A percentile compares a stretch with the other conserved stretches of the same genome.
Conservation (phyloP, 2,329 filamentous ascomycete genomes). For the Colletotrichum horii region DNA sequence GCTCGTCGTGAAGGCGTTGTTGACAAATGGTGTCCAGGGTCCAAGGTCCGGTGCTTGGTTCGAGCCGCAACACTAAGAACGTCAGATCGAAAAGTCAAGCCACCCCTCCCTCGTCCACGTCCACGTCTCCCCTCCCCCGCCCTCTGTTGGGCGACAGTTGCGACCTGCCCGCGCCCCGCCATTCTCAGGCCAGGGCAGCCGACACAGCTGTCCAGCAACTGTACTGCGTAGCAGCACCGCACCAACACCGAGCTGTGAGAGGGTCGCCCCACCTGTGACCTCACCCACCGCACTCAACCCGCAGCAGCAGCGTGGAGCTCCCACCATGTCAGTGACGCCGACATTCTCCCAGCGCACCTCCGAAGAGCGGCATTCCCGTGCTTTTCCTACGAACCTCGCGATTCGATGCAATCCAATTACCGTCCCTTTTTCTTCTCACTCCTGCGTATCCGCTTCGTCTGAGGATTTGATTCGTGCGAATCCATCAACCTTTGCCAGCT, state of each 20-base stretch:
- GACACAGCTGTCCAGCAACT: background rate
- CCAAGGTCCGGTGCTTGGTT: background rate
- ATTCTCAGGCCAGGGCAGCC: background rate
- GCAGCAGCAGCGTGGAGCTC: background rate
- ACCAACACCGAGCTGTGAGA: background rate
- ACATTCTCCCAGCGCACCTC: constrained; percentile 2
- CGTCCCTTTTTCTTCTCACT: background rate
- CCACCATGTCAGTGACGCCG: background rate
- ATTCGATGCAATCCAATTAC: background rate
- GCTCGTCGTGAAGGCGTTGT: background rate
- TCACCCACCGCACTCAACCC: constrained; percentile 2
- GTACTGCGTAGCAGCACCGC: background rate
- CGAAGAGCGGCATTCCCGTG: background rate
- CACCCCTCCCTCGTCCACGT: constrained; percentile 6
- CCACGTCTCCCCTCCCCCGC: background rate
- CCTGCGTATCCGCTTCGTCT: background rate
- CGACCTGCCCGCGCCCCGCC: constrained; percentile 8
- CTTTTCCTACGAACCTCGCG: background rate
- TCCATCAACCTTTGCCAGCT: background rate
- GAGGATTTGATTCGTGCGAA: constrained; percentile 7
- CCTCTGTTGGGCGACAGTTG: background rate
- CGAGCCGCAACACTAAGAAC: background rate
- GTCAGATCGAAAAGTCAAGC: constrained; percentile 10
- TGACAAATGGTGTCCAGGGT: background rate
- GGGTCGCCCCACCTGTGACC: constrained; percentile 19